These are phyloP conservation scores for Trichoderma breve DNA, from an alignment of 2,329 filamentous ascomycete genomes.

Conservation along the genomic window DNA sequence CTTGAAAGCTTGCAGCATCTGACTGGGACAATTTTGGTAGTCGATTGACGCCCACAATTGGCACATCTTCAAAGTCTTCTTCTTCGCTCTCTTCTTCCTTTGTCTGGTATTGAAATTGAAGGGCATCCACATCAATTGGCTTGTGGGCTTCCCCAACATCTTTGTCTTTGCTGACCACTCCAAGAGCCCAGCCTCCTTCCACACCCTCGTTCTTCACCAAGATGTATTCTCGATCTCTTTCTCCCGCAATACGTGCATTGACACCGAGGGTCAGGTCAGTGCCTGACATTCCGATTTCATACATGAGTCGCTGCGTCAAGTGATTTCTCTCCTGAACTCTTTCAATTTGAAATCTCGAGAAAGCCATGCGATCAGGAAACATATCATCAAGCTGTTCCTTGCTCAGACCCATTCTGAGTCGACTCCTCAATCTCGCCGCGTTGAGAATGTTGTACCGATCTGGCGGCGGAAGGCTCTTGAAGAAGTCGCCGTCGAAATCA, in stretches of 20 bases:
- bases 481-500: constrained; percentile 95
- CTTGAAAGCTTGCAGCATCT: constrained; percentile 27
- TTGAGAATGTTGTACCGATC: constrained; percentile 98
- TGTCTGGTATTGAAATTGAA: constrained; percentile 55
- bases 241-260: constrained; percentile 70
- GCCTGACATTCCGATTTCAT: constrained; percentile 84
- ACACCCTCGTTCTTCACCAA: constrained; percentile 93
- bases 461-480: constrained; percentile 80
- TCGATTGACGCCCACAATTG: constrained; percentile 84
- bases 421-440: constrained; percentile 81
- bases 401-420: constrained; percentile 90
- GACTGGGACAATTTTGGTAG: constrained; percentile 59
- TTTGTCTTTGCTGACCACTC: constrained; percentile 84
- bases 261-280: constrained; percentile 68
- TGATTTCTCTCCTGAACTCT: constrained; percentile 90
- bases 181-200: constrained; percentile 93
- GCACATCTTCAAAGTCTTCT: constrained; percentile 87
- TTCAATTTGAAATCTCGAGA: constrained; percentile 95
- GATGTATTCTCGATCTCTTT: constrained; percentile 90
- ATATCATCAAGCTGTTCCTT: constrained; percentile 95
- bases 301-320: constrained; percentile 91
- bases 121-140: constrained; percentile 85
- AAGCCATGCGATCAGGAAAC: constrained; percentile 97
- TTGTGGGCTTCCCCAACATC: constrained; percentile 76
- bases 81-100: constrained; percentile 63